Evolutionary conservation across 441 rosid species (phyloP).

Genomic region (Pelargonium citronellum): DNA sequence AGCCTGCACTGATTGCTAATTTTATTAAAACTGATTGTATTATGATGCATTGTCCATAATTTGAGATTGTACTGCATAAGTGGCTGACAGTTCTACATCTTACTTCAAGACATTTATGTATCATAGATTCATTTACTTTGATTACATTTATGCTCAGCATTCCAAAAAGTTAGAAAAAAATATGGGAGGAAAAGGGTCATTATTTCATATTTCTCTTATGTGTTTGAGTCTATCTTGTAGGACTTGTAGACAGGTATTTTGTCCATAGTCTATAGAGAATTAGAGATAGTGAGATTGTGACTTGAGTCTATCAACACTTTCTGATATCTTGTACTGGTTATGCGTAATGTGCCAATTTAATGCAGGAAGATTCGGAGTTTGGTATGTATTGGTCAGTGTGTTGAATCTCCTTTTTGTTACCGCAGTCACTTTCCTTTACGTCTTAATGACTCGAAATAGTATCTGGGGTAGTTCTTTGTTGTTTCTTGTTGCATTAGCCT

Average conservation of each 20-base stretch:
- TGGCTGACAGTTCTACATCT: too few species aligned
- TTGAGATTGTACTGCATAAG: too few species aligned
- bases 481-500: conserved; percentile 20
- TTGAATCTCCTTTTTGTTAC: conserved; percentile 25
- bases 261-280: too few species aligned
- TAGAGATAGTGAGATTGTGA: conserved; percentile 3
- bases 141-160: too few species aligned
- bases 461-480: conserved; percentile 16
- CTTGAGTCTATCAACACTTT: background rate
- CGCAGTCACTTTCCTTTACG: conserved; percentile 12
- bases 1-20: too few species aligned
- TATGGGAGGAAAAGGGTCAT: too few species aligned
- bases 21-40: too few species aligned
- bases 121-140: too few species aligned
- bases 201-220: background rate
- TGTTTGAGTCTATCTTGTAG: background rate
- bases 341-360: conserved; percentile 24
- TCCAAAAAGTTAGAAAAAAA: too few species aligned
- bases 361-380: conserved; percentile 37
- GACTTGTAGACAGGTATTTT: background rate
- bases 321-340: conserved; percentile 3
- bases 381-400: conserved; percentile 34
- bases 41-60: too few species aligned
- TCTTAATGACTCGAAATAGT: conserved; percentile 18
- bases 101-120: too few species aligned